Conservation (phyloP, 202 grass and related monocot genomes). For the Setaria italica region DNA sequence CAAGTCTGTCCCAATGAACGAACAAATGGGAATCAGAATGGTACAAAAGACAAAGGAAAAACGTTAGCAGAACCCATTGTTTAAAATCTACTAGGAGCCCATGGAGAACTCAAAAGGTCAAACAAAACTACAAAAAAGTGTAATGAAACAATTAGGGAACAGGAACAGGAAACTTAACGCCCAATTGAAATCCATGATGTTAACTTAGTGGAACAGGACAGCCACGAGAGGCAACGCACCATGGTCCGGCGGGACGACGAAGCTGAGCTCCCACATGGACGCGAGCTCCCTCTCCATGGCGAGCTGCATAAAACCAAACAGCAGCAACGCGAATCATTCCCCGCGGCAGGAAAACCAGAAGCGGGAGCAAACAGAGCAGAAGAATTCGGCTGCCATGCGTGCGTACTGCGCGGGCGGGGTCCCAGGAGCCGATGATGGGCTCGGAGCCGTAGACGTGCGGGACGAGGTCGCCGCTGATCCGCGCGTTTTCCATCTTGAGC, state of each 20-base stretch:
- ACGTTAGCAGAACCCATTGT: neutral
- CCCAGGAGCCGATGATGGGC: slow-evolving; percentile 94
- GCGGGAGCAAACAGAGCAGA: neutral
- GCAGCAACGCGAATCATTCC: neutral
- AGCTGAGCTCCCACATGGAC: slow-evolving; percentile 98
- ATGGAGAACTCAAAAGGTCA: neutral
- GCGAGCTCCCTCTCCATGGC: slow-evolving; percentile 95
- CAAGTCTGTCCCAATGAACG: neutral
- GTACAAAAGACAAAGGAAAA: neutral
- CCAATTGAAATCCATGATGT: neutral
- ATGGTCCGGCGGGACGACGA: slow-evolving; percentile 91
- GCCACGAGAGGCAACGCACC: slow-evolving; percentile 47
- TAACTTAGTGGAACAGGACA: neutral
- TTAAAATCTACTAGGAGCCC: neutral
- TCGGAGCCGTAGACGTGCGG: slow-evolving; percentile 96
- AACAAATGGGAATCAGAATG: neutral
- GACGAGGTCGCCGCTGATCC: slow-evolving; percentile 81
- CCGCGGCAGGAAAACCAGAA: slow-evolving; percentile 1
- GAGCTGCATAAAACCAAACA: slow-evolving; percentile 52
- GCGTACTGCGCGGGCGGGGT: slow-evolving; percentile 75
- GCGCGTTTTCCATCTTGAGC: slow-evolving; percentile 94
- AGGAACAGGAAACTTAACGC: neutral
- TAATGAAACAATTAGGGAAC: neutral
- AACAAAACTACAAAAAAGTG: slow-evolving; percentile 11
- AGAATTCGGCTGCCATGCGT: neutral